A percentile compares a stretch with the other conserved stretches of the same genome.
Evolutionary conservation across 345 rosid genomes (phyloP).

Genomic region (Durio zibethinus): DNA sequence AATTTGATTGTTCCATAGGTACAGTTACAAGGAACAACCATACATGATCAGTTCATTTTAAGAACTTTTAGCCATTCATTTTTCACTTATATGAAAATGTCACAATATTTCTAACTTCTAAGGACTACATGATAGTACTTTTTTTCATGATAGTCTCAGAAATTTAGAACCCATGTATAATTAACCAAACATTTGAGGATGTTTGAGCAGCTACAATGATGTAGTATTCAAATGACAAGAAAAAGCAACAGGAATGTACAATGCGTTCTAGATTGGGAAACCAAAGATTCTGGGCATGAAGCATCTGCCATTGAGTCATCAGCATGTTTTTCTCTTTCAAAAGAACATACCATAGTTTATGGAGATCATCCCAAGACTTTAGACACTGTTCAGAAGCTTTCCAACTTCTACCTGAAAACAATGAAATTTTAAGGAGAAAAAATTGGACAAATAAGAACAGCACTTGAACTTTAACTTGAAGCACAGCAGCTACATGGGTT

Average conservation of each 20-base stretch:
- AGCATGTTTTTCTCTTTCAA: constrained; percentile 95
- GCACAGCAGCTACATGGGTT: background rate
- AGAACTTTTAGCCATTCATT: background rate
- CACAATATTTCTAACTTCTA: background rate
- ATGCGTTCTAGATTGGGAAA: constrained; percentile 95
- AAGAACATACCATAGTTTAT: constrained; percentile 84
- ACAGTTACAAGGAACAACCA: background rate
- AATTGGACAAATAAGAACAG: background rate
- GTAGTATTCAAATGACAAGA: background rate
- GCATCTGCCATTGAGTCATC: constrained; percentile 96
- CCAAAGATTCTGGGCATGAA: constrained; percentile 70
- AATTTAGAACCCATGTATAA: background rate
- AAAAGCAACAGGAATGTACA: constrained; percentile 26
- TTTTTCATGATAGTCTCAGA: background rate
- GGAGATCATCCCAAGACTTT: constrained; percentile 91
- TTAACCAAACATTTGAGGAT: background rate
- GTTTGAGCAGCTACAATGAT: background rate
- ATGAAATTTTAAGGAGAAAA: constrained; percentile 5
- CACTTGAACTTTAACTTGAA: background rate
- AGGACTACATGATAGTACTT: background rate
- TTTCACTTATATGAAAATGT: background rate
- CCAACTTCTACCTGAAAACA: constrained; percentile 82
- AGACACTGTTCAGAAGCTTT: constrained; percentile 87
- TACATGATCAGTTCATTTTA: background rate
- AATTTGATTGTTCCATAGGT: background rate